Evolutionary conservation across 202 grass and related monocot genomes (phyloP), one percentile per base, ranked within the genome.

Genomic region (Musa balbisiana): DNA sequence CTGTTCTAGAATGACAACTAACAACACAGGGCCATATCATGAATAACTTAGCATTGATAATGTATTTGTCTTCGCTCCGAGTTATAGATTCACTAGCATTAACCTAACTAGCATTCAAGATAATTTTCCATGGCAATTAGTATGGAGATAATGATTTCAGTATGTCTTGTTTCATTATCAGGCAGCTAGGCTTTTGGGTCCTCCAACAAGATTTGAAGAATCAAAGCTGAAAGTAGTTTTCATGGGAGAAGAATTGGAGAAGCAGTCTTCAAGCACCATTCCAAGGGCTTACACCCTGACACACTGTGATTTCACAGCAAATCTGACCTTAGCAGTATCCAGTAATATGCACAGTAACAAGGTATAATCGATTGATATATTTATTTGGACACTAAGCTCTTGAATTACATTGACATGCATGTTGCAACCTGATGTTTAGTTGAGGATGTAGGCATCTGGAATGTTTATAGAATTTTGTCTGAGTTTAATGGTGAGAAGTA

Each of bases 241-340:
- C 81, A 82, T 71, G 67, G 82, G 84, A 19, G 88, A 92, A 72
- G 72, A 90, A 59, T 65, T 71, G 2, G 60, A 75, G 52, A 85
- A 67, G 33, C 78, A 87, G 15, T 73, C 80, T 25, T 72, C 81
- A 21, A 71, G 69, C 73, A 64, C 75, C 23, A 84, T 80, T 86
- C 88, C 86, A 10, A 62, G 90, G 71, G 90, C 90, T 24, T 97
- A 97, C 80, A 89, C 93, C 19, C 90, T 97, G 33, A 93, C 88
- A 67, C 93, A 97, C 81, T 97, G 90, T 79, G 93, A 97, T 82
- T 89, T 92, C 51, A 97, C 93, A 23, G 93, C 93, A 2, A 93
- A 93, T 80, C 75, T 97, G 9, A 93, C 93, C 24, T 79, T 97
- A 55, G 88, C 81, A 3, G 84, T 97, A 14, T 91, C 90, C 27